These are phyloP conservation scores for Sporodiniella umbellata DNA, from an alignment of 371 early-diverging fungal species.

Conservation along the genomic window DNA sequence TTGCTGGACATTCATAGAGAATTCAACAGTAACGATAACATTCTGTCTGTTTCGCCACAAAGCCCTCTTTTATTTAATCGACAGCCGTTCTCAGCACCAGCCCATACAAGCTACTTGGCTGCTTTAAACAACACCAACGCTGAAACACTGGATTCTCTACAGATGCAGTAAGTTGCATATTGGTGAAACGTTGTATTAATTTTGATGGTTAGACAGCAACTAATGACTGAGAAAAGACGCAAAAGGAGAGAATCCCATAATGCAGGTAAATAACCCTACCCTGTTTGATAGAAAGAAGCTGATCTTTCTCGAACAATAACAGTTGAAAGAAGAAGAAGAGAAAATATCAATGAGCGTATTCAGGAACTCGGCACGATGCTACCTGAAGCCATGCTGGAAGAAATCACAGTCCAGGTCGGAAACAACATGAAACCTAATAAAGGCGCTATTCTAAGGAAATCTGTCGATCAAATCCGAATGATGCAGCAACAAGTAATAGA, in stretches of 20 bases:
- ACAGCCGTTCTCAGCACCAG: conserved; percentile 45
- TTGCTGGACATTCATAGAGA: conserved; percentile 9
- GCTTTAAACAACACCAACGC: conserved; percentile 16
- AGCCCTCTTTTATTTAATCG: conserved; percentile 4
- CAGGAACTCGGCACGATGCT: conserved; percentile 87
- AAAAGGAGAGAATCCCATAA: conserved; percentile 95
- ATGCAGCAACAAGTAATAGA: conserved; percentile 58
- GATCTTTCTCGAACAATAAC: conserved; percentile 3
- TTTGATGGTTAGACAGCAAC: conserved; percentile 41
- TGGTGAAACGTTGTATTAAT: too few species aligned
- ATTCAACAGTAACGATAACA: not conserved
- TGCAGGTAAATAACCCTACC: conserved; percentile 58
- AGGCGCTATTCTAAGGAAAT: conserved; percentile 82
- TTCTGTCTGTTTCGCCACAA: conserved; percentile 4
- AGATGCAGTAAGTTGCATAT: conserved; percentile 43
- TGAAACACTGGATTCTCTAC: conserved; percentile 43
- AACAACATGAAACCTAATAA: conserved; percentile 70
- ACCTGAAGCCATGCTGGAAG: conserved; percentile 70
- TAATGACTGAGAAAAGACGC: conserved; percentile 76
- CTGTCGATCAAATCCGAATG: conserved; percentile 86
- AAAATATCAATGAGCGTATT: conserved; percentile 97
- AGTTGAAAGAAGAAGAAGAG: conserved; percentile 93
- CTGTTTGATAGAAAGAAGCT: not conserved
- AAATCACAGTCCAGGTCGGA: conserved; percentile 41
- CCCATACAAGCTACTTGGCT: conserved; percentile 32